A percentile compares a stretch with the other conserved stretches of the same genome.
phyloP scores from a whole-genome alignment of 2,329 filamentous ascomycete genomes.

The Spiromastix sp. region DNA sequence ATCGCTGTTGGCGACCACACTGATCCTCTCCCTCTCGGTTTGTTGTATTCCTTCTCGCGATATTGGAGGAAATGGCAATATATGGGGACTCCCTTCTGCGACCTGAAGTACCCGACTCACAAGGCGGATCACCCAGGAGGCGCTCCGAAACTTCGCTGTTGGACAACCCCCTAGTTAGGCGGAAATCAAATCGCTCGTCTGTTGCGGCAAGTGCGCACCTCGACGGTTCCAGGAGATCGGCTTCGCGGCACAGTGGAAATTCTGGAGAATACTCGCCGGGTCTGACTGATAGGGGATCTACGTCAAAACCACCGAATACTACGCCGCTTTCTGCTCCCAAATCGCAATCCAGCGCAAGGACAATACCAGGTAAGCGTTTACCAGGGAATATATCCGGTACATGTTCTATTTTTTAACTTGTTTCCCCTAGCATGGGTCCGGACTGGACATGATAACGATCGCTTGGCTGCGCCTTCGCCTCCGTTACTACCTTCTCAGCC shows the following conservation, averaged over 20 bases:
- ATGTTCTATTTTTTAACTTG: not conserved
- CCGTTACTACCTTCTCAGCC: conserved; percentile 8
- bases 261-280: conserved; percentile 6
- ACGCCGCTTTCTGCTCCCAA: no score
- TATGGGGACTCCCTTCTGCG: conserved; percentile 3
- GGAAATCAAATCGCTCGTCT: conserved; percentile 11
- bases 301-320: not conserved
- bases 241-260: conserved; percentile 5
- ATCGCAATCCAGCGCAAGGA: conserved; percentile 1
- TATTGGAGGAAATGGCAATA: conserved; percentile 4
- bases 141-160: conserved; percentile 8
- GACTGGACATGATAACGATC: conserved; percentile 3
- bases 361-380: conserved; percentile 5
- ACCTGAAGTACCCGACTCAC: conserved; percentile 3
- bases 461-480: not conserved
- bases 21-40: not conserved
- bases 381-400: not conserved
- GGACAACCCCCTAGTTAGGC: conserved; percentile 8
- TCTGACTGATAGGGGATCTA: not conserved
- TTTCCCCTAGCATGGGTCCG: conserved; percentile 12
- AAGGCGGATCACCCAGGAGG: conserved; percentile 6
- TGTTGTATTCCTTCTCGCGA: no score
- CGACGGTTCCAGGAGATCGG: conserved; percentile 8
- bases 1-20: not conserved
- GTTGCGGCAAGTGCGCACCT: no score